These are phyloP conservation scores for Ogataea polymorpha DNA, from an alignment of 805 yeast species.

Conservation along the genomic window DNA sequence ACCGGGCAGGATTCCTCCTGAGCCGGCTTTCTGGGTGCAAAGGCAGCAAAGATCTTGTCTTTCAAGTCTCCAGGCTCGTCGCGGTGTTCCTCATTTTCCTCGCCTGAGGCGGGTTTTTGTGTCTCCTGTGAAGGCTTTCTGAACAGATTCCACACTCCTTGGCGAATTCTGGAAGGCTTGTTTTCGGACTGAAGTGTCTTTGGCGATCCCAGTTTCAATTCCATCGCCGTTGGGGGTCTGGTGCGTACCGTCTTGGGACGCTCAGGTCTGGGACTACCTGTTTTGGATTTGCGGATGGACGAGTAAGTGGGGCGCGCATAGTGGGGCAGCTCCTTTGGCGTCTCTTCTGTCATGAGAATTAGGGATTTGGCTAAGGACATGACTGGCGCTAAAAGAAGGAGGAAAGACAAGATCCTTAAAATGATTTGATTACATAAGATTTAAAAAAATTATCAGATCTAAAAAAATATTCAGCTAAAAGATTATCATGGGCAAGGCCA, in stretches of 20 bases:
- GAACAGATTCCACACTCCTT: constrained; percentile 15
- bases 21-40: constrained; percentile 2
- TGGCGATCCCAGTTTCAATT: constrained; percentile 4
- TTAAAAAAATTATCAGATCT: constrained; percentile 2
- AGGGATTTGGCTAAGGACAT: constrained; percentile 10
- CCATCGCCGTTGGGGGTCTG: constrained; percentile 2
- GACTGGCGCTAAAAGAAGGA: constrained; percentile 8
- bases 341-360: constrained; percentile 12
- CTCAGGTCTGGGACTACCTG: constrained; percentile 9
- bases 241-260: constrained; percentile 5
- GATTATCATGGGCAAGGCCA: constrained; percentile 83
- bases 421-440: constrained; percentile 11
- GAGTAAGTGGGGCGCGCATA: constrained; percentile 25
- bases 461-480: background rate
- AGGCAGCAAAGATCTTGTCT: constrained; percentile 5
- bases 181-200: constrained; percentile 2
- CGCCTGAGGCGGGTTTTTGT: constrained; percentile 7
- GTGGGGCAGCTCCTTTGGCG: constrained; percentile 19
- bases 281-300: constrained; percentile 19
- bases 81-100: constrained; percentile 10
- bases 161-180: constrained; percentile 3
- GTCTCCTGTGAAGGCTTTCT: constrained; percentile 4
- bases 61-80: background rate
- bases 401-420: constrained; percentile 5
- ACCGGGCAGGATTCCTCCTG: background rate